These are phyloP conservation scores for Peniophora sp. DNA, from an alignment of 1,284 basidiomycete genomes.

Conservation along the genomic window DNA sequence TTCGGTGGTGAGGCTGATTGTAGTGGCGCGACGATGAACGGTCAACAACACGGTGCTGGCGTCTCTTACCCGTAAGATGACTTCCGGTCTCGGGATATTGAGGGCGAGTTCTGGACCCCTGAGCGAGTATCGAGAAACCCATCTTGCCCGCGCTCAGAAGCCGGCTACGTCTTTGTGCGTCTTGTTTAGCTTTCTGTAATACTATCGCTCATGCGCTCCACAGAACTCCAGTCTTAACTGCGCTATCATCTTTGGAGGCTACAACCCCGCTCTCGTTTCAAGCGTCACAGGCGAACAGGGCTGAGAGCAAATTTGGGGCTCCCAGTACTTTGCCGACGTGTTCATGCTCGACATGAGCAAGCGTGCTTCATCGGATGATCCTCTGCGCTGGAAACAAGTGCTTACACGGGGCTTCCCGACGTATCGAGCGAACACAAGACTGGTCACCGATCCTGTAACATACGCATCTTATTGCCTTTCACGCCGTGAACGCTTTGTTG, in stretches of 20 bases:
- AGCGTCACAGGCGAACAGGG: slow-evolving; percentile 10
- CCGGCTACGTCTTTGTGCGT: slow-evolving; percentile 21
- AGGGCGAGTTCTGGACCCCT: slow-evolving; percentile 20
- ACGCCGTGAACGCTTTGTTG: slow-evolving; percentile 2
- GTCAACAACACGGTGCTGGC: slow-evolving; percentile 14
- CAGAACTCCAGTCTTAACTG: slow-evolving; percentile 24
- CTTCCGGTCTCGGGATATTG: slow-evolving; percentile 26
- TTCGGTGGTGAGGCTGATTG: slow-evolving; percentile 23
- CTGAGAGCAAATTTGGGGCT: slow-evolving; percentile 12
- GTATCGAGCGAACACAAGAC: slow-evolving; percentile 14
- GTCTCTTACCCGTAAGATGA: slow-evolving; percentile 21
- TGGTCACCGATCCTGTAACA: slow-evolving; percentile 4
- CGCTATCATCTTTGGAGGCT: slow-evolving; percentile 27
- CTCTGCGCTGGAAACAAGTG: slow-evolving; percentile 14
- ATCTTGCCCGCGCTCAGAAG: slow-evolving; percentile 25
- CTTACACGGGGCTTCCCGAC: slow-evolving; percentile 18
- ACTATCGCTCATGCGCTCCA: background rate
- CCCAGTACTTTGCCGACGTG: slow-evolving; percentile 22
- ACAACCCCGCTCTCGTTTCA: slow-evolving; percentile 17
- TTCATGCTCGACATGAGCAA: slow-evolving; percentile 16
- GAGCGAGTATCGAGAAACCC: slow-evolving; percentile 25
- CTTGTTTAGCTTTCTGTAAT: background rate
- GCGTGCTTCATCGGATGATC: background rate
- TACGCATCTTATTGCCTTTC: background rate
- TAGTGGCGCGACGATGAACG: slow-evolving; percentile 8